These are phyloP conservation scores for Brassica nigra DNA, from an alignment of 345 rosid species.

Conservation along the genomic window DNA sequence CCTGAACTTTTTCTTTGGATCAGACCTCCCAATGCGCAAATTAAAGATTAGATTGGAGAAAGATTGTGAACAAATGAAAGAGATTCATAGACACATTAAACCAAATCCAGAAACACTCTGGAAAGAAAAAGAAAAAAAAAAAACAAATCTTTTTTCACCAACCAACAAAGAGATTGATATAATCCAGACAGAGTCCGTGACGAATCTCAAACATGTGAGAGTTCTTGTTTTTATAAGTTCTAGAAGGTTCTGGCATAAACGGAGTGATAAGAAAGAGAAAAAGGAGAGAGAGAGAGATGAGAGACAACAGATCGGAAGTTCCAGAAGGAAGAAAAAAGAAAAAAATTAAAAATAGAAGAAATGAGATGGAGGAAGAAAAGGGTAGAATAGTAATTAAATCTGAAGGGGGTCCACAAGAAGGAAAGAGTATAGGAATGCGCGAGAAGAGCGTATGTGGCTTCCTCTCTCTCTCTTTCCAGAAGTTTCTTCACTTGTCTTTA, in stretches of 20 bases:
- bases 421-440: conserved; percentile 41
- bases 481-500: conserved; percentile 39
- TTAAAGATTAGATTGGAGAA: conserved; percentile 6
- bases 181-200: conserved; percentile 19
- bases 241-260: conserved; percentile 76
- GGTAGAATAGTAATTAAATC: conserved; percentile 25
- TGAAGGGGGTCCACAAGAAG: conserved; percentile 33
- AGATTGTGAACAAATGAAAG: background rate
- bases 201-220: conserved; percentile 30
- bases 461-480: conserved; percentile 55
- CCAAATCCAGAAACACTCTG: conserved; percentile 20
- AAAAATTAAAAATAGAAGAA: background rate
- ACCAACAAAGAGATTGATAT: conserved; percentile 22
- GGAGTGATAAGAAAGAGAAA: conserved; percentile 44
- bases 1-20: background rate
- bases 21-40: conserved; percentile 5
- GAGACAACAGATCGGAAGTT: conserved; percentile 43
- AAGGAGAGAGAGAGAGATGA: conserved; percentile 12
- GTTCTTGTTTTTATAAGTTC: conserved; percentile 40
- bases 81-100: conserved; percentile 17
- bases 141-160: conserved; percentile 17
- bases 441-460: conserved; percentile 39
- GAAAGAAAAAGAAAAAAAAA: background rate
- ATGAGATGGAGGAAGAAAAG: conserved; percentile 8
- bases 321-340: conserved; percentile 41